A percentile compares a stretch with the other conserved stretches of the same genome.
Conservation (phyloP, 176 grass and related monocot species). For the Calamus simplicifolius region DNA sequence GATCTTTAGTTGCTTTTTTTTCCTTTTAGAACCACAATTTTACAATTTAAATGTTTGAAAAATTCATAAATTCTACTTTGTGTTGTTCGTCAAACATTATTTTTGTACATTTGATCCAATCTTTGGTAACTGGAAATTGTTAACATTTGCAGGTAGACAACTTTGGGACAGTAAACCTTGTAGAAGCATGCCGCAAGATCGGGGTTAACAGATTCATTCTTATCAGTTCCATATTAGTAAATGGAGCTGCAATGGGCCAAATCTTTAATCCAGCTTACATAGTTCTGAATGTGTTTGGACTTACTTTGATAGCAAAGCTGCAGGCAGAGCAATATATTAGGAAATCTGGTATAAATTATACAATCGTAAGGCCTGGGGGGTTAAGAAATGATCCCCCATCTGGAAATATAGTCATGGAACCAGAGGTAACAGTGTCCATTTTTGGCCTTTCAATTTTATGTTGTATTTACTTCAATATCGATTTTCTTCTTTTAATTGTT, state of each 20-base stretch:
- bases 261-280: slow-evolving; percentile 64
- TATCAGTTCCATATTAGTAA: slow-evolving; percentile 64
- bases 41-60: too few relatives aligned
- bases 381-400: slow-evolving; percentile 43
- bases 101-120: too few relatives aligned
- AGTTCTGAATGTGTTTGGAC: slow-evolving; percentile 56
- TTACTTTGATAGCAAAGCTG: slow-evolving; percentile 59
- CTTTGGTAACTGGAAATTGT: background rate
- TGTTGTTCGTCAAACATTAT: too few relatives aligned
- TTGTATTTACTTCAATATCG: background rate
- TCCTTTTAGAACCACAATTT: too few relatives aligned
- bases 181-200: slow-evolving; percentile 58
- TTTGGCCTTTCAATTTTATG: background rate
- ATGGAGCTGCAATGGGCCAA: slow-evolving; percentile 52
- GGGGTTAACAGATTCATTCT: slow-evolving; percentile 57
- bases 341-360: slow-evolving; percentile 65
- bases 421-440: slow-evolving; percentile 27
- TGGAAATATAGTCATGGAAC: slow-evolving; percentile 48
- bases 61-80: too few relatives aligned
- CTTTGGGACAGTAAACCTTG: slow-evolving; percentile 62
- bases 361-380: slow-evolving; percentile 65
- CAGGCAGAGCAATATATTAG: slow-evolving; percentile 60
- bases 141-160: slow-evolving; percentile 50
- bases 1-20: too few relatives aligned
- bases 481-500: background rate